Conservation (phyloP, 768 basidiomycete species). For the Cubamyces sp. region DNA sequence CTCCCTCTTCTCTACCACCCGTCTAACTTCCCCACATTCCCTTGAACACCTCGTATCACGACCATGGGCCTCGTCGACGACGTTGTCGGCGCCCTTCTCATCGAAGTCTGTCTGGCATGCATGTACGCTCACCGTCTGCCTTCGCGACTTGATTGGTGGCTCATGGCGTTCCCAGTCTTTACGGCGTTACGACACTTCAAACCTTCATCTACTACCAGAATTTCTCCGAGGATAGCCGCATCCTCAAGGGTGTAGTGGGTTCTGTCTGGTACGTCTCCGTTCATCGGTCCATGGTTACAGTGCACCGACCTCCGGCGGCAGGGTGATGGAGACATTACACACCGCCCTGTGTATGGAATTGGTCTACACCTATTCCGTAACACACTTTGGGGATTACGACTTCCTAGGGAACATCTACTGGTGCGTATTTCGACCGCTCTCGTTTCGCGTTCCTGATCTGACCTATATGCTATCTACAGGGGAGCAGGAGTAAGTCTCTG, state of each 20-base stretch:
- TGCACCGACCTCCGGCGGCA: not conserved
- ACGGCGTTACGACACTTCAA: slow-evolving; percentile 15
- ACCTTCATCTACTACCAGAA: slow-evolving; percentile 13
- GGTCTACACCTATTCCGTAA: slow-evolving; percentile 11
- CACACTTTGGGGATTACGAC: slow-evolving; percentile 13
- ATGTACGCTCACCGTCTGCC: not conserved
- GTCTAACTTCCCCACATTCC: not conserved
- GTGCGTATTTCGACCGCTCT: not conserved
- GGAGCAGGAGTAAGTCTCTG: slow-evolving; percentile 3
- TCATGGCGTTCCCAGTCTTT: slow-evolving; percentile 3
- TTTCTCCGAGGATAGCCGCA: slow-evolving; percentile 1
- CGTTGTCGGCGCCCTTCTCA: slow-evolving; percentile 5
- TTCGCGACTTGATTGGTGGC: too few species aligned
- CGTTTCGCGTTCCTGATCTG: too few species aligned
- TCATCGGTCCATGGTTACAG: too few species aligned
- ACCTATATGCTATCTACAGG: not conserved
- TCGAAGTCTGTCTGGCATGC: slow-evolving; percentile 17
- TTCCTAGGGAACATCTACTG: slow-evolving; percentile 12
- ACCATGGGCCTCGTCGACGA: slow-evolving; percentile 6
- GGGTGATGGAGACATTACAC: slow-evolving; percentile 13
- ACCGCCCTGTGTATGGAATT: slow-evolving; percentile 14
- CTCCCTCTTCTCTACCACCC: not conserved
- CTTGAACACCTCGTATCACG: not conserved
- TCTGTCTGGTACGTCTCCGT: not conserved
- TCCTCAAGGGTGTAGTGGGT: slow-evolving; percentile 10